A percentile compares a stretch with the other conserved stretches of the same genome.
phyloP scores from a whole-genome alignment of 2,329 filamentous ascomycete genomes.

The Diaporthe citriasiana region DNA sequence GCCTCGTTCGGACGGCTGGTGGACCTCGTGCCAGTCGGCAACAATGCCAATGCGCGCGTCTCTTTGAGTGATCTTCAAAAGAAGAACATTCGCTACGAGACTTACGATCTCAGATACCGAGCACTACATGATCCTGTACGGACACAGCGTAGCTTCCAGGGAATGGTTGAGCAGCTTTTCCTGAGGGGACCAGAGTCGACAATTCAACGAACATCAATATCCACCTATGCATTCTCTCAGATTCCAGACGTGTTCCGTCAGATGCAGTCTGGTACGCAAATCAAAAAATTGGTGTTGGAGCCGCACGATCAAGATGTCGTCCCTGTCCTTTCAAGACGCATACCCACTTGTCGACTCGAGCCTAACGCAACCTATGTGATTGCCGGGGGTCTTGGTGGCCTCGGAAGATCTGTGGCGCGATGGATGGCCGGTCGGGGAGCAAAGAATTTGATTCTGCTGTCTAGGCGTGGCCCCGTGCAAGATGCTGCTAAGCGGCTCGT shows the following conservation, averaged over 20 bases:
- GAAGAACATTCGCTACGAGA: conserved; percentile 34
- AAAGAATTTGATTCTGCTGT: conserved; percentile 43
- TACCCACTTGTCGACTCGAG: conserved; percentile 37
- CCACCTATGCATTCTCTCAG: conserved; percentile 35
- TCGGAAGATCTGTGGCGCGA: conserved; percentile 43
- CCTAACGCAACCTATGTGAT: conserved; percentile 45
- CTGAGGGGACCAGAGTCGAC: conserved; percentile 1
- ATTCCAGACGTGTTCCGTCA: conserved; percentile 44
- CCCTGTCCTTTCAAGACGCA: conserved; percentile 41
- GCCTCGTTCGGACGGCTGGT: conserved; percentile 46
- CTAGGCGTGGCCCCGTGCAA: conserved; percentile 39
- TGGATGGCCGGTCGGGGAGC: conserved; percentile 44
- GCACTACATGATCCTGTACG: conserved; percentile 28
- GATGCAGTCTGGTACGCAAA: conserved; percentile 42
- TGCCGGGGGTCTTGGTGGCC: conserved; percentile 49
- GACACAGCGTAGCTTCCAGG: conserved; percentile 28
- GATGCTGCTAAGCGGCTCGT: conserved; percentile 34
- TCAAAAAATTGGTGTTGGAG: conserved; percentile 45
- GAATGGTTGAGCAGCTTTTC: conserved; percentile 33
- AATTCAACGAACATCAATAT: conserved; percentile 15
- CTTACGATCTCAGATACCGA: conserved; percentile 30
- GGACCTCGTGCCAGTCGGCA: conserved; percentile 7
- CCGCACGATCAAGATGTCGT: conserved; percentile 43
- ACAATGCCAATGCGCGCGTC: neutral
- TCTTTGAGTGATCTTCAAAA: conserved; percentile 10